These are phyloP conservation scores for Ceratobasidium sp. DNA, from an alignment of 1,284 basidiomycete genomes.

Conservation along the genomic window DNA sequence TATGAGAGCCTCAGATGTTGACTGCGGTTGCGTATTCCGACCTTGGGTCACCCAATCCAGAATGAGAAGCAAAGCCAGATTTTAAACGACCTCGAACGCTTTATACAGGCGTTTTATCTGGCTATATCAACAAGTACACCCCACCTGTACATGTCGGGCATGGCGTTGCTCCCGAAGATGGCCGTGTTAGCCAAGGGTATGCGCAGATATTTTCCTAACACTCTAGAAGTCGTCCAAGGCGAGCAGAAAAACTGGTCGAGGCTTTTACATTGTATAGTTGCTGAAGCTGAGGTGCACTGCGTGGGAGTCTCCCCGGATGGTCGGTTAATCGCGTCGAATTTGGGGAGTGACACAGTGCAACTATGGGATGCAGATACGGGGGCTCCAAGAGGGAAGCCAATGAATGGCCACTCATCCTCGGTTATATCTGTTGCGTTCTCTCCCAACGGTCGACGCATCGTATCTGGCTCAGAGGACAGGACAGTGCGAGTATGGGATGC, in stretches of 20 bases:
- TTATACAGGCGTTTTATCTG: background rate
- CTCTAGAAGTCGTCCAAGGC: background rate
- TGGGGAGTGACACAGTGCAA: background rate
- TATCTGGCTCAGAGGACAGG: too few relatives aligned
- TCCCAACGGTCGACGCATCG: too few relatives aligned
- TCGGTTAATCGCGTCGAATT: background rate
- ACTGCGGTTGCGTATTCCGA: too few relatives aligned
- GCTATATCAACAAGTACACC: background rate
- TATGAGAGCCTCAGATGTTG: background rate
- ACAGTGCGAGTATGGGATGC: too few relatives aligned
- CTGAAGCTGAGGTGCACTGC: background rate
- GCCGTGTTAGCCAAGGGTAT: background rate
- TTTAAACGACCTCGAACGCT: background rate
- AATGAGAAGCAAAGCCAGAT: background rate
- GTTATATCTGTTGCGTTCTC: background rate
- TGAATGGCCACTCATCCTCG: background rate
- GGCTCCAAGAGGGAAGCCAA: background rate
- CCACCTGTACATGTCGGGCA: background rate
- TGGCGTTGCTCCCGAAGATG: background rate
- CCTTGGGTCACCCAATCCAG: too few relatives aligned
- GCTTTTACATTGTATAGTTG: background rate
- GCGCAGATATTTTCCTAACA: background rate
- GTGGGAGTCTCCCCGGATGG: background rate
- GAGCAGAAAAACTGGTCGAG: background rate
- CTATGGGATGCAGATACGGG: background rate